These are phyloP conservation scores for Heterobasidion annosum DNA, from an alignment of 1,284 basidiomycete species.

Conservation along the genomic window DNA sequence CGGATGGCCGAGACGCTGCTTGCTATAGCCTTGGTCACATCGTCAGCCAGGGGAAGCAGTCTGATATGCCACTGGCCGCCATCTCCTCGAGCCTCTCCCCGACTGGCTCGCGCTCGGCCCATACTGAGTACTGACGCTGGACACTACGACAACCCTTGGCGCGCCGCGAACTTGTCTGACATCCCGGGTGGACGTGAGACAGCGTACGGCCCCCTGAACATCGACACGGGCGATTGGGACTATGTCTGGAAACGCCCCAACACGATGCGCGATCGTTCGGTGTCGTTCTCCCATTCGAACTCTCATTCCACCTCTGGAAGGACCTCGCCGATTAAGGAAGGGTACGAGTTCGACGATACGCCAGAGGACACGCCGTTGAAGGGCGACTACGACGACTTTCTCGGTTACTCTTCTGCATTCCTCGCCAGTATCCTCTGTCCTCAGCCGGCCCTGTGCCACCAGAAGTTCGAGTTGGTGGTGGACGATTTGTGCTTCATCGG, in stretches of 20 bases:
- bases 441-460: slow-evolving; percentile 76
- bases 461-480: slow-evolving; percentile 88
- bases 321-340: slow-evolving; percentile 33
- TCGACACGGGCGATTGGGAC: slow-evolving; percentile 28
- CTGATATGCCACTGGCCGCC: slow-evolving; percentile 74
- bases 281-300: slow-evolving; percentile 30
- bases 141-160: slow-evolving; percentile 63
- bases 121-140: slow-evolving; percentile 32
- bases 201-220: slow-evolving; percentile 12
- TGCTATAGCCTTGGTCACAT: slow-evolving; percentile 64
- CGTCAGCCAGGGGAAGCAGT: slow-evolving; percentile 65
- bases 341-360: slow-evolving; percentile 18
- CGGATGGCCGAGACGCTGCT: slow-evolving; percentile 67
- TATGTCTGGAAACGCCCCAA: slow-evolving; percentile 47
- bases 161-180: slow-evolving; percentile 39
- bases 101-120: slow-evolving; percentile 57
- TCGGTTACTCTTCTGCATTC: slow-evolving; percentile 79
- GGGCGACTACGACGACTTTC: slow-evolving; percentile 56
- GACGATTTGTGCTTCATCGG: slow-evolving; percentile 95
- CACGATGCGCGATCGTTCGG: slow-evolving; percentile 29
- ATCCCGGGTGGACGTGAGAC: slow-evolving; percentile 18
- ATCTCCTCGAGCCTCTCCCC: slow-evolving; percentile 40
- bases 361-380: slow-evolving; percentile 11
- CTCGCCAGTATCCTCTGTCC: slow-evolving; percentile 81
- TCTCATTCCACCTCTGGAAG: slow-evolving; percentile 30